Conservation (phyloP, 495 filamentous ascomycete genomes). For the Poronia punctata region DNA sequence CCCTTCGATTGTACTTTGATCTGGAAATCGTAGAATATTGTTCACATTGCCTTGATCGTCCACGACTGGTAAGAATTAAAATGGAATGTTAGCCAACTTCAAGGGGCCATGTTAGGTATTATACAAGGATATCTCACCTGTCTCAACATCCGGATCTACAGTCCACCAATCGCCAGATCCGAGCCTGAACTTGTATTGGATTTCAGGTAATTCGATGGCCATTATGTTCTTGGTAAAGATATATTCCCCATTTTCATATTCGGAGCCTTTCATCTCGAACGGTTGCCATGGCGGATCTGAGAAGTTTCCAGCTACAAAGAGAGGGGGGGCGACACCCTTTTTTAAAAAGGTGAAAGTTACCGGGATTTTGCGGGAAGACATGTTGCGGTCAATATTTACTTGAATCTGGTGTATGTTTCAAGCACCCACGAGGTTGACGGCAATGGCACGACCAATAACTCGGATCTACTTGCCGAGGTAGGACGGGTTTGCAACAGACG, state of each 20-base stretch:
- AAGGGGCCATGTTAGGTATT: background rate
- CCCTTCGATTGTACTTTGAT: conserved; percentile 2
- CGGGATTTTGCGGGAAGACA: conserved; percentile 31
- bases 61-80: conserved; percentile 29
- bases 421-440: too few species aligned
- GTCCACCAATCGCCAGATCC: conserved; percentile 60
- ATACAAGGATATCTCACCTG: conserved; percentile 33
- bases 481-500: too few species aligned
- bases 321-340: conserved; percentile 48
- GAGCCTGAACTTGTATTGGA: conserved; percentile 66
- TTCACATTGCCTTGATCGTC: conserved; percentile 53
- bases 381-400: conserved; percentile 15
- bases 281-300: conserved; percentile 57
- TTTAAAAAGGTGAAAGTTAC: conserved; percentile 53
- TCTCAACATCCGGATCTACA: conserved; percentile 47
- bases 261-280: conserved; percentile 48
- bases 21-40: conserved; percentile 44
- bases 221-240: conserved; percentile 41
- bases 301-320: conserved; percentile 61
- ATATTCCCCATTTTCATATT: conserved; percentile 35
- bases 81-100: background rate
- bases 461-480: too few species aligned
- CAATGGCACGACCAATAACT: too few species aligned
- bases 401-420: too few species aligned
- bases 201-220: conserved; percentile 38